Conservation (phyloP, 306 rosid species). For the Inga laurina region DNA sequence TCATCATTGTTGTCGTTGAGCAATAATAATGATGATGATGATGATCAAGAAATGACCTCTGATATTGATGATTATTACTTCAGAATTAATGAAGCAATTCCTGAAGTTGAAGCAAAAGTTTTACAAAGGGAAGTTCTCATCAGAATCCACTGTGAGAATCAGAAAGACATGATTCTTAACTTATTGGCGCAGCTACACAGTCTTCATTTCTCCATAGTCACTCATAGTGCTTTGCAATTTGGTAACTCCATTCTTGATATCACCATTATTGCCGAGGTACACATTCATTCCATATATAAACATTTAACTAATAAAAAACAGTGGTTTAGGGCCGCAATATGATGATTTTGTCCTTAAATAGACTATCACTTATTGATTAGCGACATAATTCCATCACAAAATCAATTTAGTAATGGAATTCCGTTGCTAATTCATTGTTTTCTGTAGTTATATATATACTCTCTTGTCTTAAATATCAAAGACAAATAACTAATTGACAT, state of each 20-base stretch:
- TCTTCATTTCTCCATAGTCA: slow-evolving; percentile 29
- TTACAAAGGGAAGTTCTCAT: slow-evolving; percentile 19
- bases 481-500: too few species aligned
- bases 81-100: not conserved
- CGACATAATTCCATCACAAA: too few species aligned
- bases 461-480: not conserved
- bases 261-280: slow-evolving; percentile 22
- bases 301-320: not conserved
- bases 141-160: slow-evolving; percentile 24
- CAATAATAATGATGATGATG: not conserved
- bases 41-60: not conserved
- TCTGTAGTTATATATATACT: too few species aligned
- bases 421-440: too few species aligned
- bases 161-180: not conserved
- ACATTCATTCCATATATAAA: not conserved
- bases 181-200: not conserved
- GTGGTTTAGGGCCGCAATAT: too few species aligned
- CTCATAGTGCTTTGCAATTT: slow-evolving; percentile 20
- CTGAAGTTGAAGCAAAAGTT: slow-evolving; percentile 24
- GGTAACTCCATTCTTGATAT: slow-evolving; percentile 16
- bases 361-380: too few species aligned
- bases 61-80: not conserved
- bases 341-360: not conserved
- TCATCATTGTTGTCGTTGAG: not conserved
- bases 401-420: too few species aligned